These are phyloP conservation scores for Trichosporon asahii DNA, from an alignment of 1,284 basidiomycete genomes.

Conservation along the genomic window DNA sequence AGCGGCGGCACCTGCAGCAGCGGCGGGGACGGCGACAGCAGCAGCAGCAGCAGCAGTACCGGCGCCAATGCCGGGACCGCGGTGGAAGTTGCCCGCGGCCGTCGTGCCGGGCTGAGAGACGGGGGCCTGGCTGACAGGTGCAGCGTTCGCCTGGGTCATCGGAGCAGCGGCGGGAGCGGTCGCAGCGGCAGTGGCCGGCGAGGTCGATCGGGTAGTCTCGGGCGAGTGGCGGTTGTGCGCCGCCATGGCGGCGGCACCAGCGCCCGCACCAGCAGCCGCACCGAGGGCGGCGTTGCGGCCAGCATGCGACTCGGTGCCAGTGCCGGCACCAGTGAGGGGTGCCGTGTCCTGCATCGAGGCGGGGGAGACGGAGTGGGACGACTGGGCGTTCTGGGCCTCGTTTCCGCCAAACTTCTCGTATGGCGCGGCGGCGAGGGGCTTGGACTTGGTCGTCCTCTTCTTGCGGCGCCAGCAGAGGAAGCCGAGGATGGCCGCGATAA, in stretches of 20 bases:
- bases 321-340: not conserved
- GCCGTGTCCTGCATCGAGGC: not conserved
- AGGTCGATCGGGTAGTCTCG: not conserved
- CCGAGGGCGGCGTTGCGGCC: not conserved
- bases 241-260: constrained; percentile 4
- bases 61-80: not conserved
- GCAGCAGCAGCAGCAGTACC: constrained; percentile 5
- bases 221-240: not conserved
- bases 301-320: not conserved
- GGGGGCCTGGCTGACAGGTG: not conserved
- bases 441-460: constrained; percentile 11
- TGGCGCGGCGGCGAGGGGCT: not conserved
- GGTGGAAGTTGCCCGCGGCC: not conserved
- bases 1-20: constrained; percentile 10
- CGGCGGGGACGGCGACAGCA: constrained; percentile 11
- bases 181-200: not conserved
- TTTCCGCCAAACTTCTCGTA: constrained; percentile 5
- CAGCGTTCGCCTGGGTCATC: not conserved
- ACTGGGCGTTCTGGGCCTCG: not conserved
- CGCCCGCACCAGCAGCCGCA: constrained; percentile 7
- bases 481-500: constrained; percentile 37
- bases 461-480: constrained; percentile 32
- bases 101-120: not conserved
- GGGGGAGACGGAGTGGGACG: not conserved
- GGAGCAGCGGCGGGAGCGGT: not conserved